Base-by-base conservation (phyloP, 2,329 filamentous ascomycete species). In the Ploettnerulaceae sp. region DNA sequence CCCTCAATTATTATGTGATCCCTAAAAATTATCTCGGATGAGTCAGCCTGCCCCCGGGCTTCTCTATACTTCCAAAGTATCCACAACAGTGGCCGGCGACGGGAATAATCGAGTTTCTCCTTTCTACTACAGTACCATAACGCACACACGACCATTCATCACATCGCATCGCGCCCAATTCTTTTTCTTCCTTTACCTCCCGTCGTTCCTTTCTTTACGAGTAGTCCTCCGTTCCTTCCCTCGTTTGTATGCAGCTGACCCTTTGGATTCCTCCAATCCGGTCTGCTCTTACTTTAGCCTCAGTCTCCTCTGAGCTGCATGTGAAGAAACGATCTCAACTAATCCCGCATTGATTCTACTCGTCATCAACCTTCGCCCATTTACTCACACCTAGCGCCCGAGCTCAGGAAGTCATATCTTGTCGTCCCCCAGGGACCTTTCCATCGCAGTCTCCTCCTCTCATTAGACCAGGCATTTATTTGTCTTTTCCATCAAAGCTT, bases 331-430 rank as follows among this genome's bases (percentile, higher is more conserved):
- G n/a, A 22, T 20, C 14, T n/a, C 17, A 41, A 21, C 49, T 48
- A 53, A 53, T 51, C 42, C 39, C 36, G 21, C 14, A 33, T 26
- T 47, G 18, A 36, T 24, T 55, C 50, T 37, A 55, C 51, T 60
- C 57, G 53, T 60, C 56, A 58, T 58, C 51, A 29, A 44, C 28
- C n/a, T n/a, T 12, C 47, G 35, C 29, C 29, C n/a, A 6, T n/a
- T 7, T 15, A 9, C 29, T 32, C 8, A n/a, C n/a, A 44, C 49
- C 51, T 56, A 53, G 47, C 34, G 45, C 45, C 42, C 18, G 24
- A 59, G 43, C 35, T 43, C 53, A 40, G 40, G 40, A 55, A 48
- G 18, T 54, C 39, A 52, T 50, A 55, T 38, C n/a, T 36, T 38
- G 14, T 15, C 40, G 18, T 39, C 20, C 25, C 39, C 29, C 20